A percentile compares a stretch with the other conserved stretches of the same genome.
phyloP scores from a whole-genome alignment of 2,329 filamentous ascomycete genomes.

The Trichophyton verrucosum region DNA sequence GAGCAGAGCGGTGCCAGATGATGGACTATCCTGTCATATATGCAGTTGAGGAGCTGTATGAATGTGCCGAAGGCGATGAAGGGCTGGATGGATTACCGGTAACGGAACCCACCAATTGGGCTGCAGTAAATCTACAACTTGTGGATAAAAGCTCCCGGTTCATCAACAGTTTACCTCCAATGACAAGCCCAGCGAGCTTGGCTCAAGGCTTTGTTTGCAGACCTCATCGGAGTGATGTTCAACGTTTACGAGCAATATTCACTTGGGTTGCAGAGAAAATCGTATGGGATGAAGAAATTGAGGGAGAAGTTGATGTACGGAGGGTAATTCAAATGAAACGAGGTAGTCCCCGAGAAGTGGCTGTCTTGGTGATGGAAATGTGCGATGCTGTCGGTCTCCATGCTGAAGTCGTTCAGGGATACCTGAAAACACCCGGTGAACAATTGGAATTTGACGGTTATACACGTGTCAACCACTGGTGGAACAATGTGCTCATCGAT shows the following conservation, averaged over 20 bases:
- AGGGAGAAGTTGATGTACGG: slow-evolving; percentile 61
- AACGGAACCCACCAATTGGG: slow-evolving; percentile 69
- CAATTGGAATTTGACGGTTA: slow-evolving; percentile 65
- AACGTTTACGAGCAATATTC: slow-evolving; percentile 85
- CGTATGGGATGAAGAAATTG: slow-evolving; percentile 87
- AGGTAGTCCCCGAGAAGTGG: slow-evolving; percentile 80
- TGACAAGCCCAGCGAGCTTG: slow-evolving; percentile 67
- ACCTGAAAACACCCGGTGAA: slow-evolving; percentile 82
- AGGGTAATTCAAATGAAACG: slow-evolving; percentile 73
- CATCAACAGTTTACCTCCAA: slow-evolving; percentile 67
- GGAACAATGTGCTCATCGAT: slow-evolving; percentile 89
- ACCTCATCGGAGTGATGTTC: slow-evolving; percentile 87
- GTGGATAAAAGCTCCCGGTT: slow-evolving; percentile 96
- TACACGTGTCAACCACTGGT: slow-evolving; percentile 90
- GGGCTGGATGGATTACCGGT: slow-evolving; percentile 73
- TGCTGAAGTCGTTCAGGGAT: slow-evolving; percentile 77
- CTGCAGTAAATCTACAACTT: slow-evolving; percentile 62
- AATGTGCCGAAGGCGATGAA: slow-evolving; percentile 80
- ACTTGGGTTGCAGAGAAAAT: slow-evolving; percentile 96
- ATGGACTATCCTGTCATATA: slow-evolving; percentile 80
- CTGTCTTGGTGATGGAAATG: slow-evolving; percentile 81
- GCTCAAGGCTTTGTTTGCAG: slow-evolving; percentile 88
- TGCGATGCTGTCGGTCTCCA: slow-evolving; percentile 78
- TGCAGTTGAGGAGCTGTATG: slow-evolving; percentile 77
- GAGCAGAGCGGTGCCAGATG: slow-evolving; percentile 85